Evolutionary conservation across 1,284 basidiomycete species (phyloP).

Genomic region (Bjerkandera adusta): DNA sequence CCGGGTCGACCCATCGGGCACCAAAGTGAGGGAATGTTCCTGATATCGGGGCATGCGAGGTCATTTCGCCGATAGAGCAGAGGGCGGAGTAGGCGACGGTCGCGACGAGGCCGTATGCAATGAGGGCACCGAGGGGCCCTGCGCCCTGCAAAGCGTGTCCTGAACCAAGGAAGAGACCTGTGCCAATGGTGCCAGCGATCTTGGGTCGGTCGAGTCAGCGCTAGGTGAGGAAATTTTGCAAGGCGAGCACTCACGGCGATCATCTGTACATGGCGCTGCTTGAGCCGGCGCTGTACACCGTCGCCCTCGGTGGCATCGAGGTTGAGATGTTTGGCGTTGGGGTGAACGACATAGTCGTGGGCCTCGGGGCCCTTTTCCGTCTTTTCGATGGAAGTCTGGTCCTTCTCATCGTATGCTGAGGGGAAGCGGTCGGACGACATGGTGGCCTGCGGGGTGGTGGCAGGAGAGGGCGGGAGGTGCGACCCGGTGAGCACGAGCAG

Average conservation of each 20-base stretch:
- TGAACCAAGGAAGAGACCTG: conserved; percentile 81
- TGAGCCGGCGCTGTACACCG: conserved; percentile 57
- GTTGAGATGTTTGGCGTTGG: conserved; percentile 26
- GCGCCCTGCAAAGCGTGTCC: conserved; percentile 56
- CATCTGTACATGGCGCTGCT: conserved; percentile 76
- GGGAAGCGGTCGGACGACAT: neutral
- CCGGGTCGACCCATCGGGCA: conserved; percentile 73
- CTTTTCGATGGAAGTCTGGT: too few relatives aligned
- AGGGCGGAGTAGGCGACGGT: conserved; percentile 65
- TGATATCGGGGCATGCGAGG: conserved; percentile 67
- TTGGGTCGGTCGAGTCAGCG: conserved; percentile 24
- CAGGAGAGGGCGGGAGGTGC: neutral
- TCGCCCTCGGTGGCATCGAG: conserved; percentile 61
- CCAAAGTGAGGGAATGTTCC: conserved; percentile 76
- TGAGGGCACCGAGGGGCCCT: conserved; percentile 60
- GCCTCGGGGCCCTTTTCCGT: conserved; percentile 31
- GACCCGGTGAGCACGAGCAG: conserved; percentile 10
- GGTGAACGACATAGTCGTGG: conserved; percentile 26
- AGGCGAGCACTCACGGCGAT: conserved; percentile 31
- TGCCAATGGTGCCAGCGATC: conserved; percentile 75
- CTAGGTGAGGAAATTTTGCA: neutral
- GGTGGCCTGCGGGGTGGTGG: neutral
- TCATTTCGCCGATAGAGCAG: conserved; percentile 70
- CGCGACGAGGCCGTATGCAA: conserved; percentile 60
- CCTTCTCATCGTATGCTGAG: conserved; percentile 21